A percentile compares a stretch with the other conserved stretches of the same genome.
These are phyloP conservation scores for Camellia granthamiana DNA, from an alignment of 148 eudicot species.

Conservation along the genomic window DNA sequence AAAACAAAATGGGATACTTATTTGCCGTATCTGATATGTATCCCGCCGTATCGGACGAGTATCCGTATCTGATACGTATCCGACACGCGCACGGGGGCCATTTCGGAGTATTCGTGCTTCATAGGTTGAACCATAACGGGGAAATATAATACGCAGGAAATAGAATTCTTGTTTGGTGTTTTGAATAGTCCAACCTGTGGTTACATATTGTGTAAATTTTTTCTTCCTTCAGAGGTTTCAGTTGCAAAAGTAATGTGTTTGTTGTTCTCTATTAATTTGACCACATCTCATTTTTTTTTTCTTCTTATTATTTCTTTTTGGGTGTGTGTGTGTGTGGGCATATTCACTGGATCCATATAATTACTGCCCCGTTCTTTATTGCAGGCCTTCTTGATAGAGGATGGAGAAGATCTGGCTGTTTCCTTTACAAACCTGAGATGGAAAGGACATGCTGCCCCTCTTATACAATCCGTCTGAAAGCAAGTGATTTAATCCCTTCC, in stretches of 20 bases:
- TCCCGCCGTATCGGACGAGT: too few relatives aligned
- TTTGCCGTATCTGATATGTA: too few relatives aligned
- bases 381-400: conserved; percentile 96
- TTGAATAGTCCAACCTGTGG: neutral
- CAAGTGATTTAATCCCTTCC: conserved; percentile 78
- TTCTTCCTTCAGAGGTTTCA: neutral
- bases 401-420: conserved; percentile 98
- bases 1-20: too few relatives aligned
- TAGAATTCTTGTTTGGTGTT: neutral
- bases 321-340: neutral
- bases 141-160: neutral
- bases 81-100: too few relatives aligned
- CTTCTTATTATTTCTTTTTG: neutral
- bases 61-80: too few relatives aligned
- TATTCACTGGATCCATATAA: neutral
- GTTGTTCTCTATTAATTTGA: neutral
- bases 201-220: neutral
- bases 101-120: too few relatives aligned
- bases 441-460: conserved; percentile 92
- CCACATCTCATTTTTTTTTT: neutral
- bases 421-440: conserved; percentile 93
- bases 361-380: conserved; percentile 1
- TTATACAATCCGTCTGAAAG: conserved; percentile 88
- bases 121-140: neutral
- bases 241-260: neutral